These are phyloP conservation scores for Aechmea fasciata DNA, from an alignment of 176 grass and related monocot genomes.

Conservation along the genomic window DNA sequence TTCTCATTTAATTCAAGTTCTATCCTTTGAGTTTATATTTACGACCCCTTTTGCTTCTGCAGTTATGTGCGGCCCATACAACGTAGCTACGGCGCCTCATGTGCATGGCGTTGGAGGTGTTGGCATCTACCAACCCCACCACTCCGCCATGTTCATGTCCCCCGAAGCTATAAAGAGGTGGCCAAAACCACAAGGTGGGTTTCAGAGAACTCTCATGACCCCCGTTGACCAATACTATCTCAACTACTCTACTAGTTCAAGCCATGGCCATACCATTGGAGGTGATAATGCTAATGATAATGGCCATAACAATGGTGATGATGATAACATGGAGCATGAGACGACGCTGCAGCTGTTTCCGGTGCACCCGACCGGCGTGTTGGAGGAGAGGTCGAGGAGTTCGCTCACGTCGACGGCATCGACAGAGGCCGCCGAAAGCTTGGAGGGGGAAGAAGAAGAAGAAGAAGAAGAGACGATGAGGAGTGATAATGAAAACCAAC, in stretches of 20 bases:
- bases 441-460: background rate
- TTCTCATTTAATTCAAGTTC: background rate
- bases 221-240: background rate
- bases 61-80: constrained; percentile 33
- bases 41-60: background rate
- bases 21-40: background rate
- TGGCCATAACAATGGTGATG: no score
- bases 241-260: background rate
- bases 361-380: constrained; percentile 26
- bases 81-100: constrained; percentile 13
- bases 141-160: constrained; percentile 4
- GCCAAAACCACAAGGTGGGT: background rate
- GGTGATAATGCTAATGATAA: no score
- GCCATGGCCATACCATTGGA: no score
- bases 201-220: background rate
- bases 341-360: constrained; percentile 55
- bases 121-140: constrained; percentile 20
- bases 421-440: background rate
- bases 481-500: background rate
- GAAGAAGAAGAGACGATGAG: background rate
- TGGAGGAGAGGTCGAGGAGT: constrained; percentile 3
- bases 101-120: background rate
- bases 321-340: constrained; percentile 1
- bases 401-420: background rate
- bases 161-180: background rate